Evolutionary conservation across 495 filamentous ascomycete species (phyloP).

Genomic region (Thozetella sp.): DNA sequence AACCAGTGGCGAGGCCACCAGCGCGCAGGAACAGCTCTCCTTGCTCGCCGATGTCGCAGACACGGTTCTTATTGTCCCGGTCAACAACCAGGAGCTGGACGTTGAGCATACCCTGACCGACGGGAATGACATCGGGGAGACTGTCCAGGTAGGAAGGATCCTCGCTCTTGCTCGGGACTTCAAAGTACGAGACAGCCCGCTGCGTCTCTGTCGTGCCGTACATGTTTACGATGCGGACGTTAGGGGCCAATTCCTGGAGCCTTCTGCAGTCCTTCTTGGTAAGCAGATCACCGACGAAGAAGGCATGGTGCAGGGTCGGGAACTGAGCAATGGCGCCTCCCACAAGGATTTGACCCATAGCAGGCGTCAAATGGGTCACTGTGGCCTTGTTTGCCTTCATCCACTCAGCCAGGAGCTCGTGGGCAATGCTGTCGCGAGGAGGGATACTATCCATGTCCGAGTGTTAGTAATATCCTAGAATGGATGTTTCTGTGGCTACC

Average conservation of each 20-base stretch:
- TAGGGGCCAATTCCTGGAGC: constrained; percentile 75
- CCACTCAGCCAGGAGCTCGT: constrained; percentile 91
- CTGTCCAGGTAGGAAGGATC: constrained; percentile 70
- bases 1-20: constrained; percentile 82
- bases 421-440: constrained; percentile 80
- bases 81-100: constrained; percentile 93
- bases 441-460: too few relatives aligned
- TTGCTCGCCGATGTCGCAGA: constrained; percentile 80
- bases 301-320: constrained; percentile 74
- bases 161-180: constrained; percentile 70
- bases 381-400: constrained; percentile 72
- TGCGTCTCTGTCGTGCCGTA: constrained; percentile 93
- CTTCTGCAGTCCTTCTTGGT: constrained; percentile 85
- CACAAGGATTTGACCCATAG: constrained; percentile 94
- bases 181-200: constrained; percentile 83
- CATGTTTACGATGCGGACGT: constrained; percentile 85
- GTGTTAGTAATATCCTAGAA: too few relatives aligned
- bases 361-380: constrained; percentile 90
- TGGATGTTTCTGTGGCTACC: too few relatives aligned
- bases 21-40: constrained; percentile 91
- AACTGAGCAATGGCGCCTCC: constrained; percentile 81
- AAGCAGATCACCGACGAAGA: constrained; percentile 93
- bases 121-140: constrained; percentile 81
- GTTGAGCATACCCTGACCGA: constrained; percentile 87
- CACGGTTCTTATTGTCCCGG: constrained; percentile 66